Base-by-base conservation (phyloP, 306 rosid genomes). In the Spatholobus suberectus region DNA sequence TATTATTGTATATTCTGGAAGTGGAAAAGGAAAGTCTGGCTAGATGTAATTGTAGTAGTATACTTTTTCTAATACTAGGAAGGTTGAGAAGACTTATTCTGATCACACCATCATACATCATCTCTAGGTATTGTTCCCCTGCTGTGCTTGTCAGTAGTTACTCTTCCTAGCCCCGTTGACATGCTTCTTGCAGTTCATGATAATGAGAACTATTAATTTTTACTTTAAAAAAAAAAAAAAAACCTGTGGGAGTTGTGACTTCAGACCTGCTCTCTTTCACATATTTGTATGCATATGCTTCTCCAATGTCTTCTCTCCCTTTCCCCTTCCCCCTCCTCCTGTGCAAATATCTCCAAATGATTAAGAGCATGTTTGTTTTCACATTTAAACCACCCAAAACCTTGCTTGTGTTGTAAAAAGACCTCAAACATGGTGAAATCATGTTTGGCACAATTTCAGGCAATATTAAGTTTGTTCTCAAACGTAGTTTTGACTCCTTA, bases 241-340 rank as follows among this genome's bases (percentile, higher is more conserved):
- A 24, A 76, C 12, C 59, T 63, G 35, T 76, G 75, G 71, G 70
- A 70, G 76, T 76, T 76, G 72, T 76, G 73, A 81, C 82, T 51
- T 61, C 68, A 69, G 74, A 55, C 61, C 78, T 43, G 18, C 72
- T 23, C 20, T 34, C 41, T 46, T 35, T 62, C 68, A 51, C 38
- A 12, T 37, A 35, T 69, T 23, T 70, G 47, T 54, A 18, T 75
- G 51, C 78, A 21, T 70, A 21, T 58, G 32, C 23, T 26, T 21
- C 37, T 69, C 3, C 70, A 37, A 18, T 59, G 73, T 40, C n/a
- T 58, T 57, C 47, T 73, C 80, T 58, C 54, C 32, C 14, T 67
- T 79, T 29, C 34, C 35, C 35, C 24, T 67, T 79, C 43, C 34
- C 35, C 35, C 24, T 51, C 13, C 32, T 40, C 21, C 18, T 21